Percentiles rank a stretch among this genome's conserved stretches.
phyloP scores from a whole-genome alignment of 1,284 basidiomycete genomes.

The Melampsora larici-populina region DNA sequence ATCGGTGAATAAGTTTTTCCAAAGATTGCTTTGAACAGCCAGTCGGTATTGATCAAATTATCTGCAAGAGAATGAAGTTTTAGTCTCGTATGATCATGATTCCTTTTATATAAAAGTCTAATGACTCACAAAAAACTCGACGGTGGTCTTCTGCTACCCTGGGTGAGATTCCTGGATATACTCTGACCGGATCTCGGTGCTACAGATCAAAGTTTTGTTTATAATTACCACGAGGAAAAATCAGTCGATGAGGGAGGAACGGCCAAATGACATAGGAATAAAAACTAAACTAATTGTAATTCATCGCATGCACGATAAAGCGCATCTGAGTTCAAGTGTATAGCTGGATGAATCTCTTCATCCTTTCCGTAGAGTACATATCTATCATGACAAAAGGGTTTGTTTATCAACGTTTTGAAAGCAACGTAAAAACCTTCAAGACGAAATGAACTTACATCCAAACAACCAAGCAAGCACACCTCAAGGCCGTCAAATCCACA shows the following conservation, averaged over 20 bases:
- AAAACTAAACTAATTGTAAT: constrained; percentile 28
- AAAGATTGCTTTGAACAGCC: constrained; percentile 40
- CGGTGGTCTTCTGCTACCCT: constrained; percentile 33
- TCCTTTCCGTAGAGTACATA: constrained; percentile 42
- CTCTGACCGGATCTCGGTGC: constrained; percentile 39
- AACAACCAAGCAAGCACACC: constrained; percentile 39
- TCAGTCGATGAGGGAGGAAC: not conserved
- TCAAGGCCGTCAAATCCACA: constrained; percentile 21
- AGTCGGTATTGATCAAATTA: constrained; percentile 41
- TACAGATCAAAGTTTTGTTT: constrained; percentile 1
- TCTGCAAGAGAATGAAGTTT: constrained; percentile 9
- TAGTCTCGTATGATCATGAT: not conserved
- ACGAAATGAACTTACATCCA: constrained; percentile 26
- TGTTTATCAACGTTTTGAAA: not conserved
- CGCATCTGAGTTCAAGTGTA: constrained; percentile 33
- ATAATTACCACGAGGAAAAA: not conserved
- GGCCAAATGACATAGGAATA: not conserved
- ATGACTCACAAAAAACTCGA: constrained; percentile 36
- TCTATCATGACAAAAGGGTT: constrained; percentile 15
- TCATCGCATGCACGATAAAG: constrained; percentile 42
- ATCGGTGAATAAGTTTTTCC: constrained; percentile 43
- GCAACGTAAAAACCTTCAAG: not conserved
- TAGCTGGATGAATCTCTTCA: constrained; percentile 28
- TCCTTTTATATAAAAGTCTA: not conserved
- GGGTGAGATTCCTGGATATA: constrained; percentile 17